These are phyloP conservation scores for Lachancea fermentati DNA, from an alignment of 805 yeast species.

Conservation along the genomic window DNA sequence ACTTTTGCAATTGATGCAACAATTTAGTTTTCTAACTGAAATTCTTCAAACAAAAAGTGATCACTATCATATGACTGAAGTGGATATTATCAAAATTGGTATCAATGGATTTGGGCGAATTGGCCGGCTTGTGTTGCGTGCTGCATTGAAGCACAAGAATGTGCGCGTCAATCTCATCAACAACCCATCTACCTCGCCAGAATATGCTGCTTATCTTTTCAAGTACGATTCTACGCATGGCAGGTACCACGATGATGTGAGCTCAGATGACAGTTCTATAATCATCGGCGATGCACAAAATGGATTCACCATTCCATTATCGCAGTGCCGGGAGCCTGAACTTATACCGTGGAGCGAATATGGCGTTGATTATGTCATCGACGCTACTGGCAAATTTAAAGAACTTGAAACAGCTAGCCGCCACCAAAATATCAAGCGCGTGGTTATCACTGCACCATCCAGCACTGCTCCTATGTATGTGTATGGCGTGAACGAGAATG, in stretches of 20 bases:
- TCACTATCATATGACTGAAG: neutral
- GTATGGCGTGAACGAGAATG: conserved; percentile 79
- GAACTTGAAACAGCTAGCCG: conserved; percentile 70
- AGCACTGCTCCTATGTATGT: conserved; percentile 94
- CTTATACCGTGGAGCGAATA: conserved; percentile 81
- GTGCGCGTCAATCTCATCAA: conserved; percentile 83
- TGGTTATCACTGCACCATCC: conserved; percentile 90
- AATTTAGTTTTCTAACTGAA: no score
- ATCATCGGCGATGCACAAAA: conserved; percentile 27
- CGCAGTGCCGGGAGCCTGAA: conserved; percentile 68
- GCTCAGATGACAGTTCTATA: conserved; percentile 49
- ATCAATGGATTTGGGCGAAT: conserved; percentile 95
- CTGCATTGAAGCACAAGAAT: conserved; percentile 68
- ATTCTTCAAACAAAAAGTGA: neutral
- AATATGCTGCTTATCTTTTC: conserved; percentile 92
- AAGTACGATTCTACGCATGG: conserved; percentile 95
- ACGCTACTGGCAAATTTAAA: conserved; percentile 95
- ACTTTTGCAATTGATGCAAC: no score
- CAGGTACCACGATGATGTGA: conserved; percentile 69
- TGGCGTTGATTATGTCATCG: conserved; percentile 83
- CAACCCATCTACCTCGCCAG: conserved; percentile 86
- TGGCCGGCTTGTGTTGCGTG: conserved; percentile 84
- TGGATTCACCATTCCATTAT: conserved; percentile 40
- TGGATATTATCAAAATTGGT: conserved; percentile 57
- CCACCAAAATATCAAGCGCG: conserved; percentile 88